phyloP scores from a whole-genome alignment of 1,139 yeast species.

The Torulaspora pretoriensis region DNA sequence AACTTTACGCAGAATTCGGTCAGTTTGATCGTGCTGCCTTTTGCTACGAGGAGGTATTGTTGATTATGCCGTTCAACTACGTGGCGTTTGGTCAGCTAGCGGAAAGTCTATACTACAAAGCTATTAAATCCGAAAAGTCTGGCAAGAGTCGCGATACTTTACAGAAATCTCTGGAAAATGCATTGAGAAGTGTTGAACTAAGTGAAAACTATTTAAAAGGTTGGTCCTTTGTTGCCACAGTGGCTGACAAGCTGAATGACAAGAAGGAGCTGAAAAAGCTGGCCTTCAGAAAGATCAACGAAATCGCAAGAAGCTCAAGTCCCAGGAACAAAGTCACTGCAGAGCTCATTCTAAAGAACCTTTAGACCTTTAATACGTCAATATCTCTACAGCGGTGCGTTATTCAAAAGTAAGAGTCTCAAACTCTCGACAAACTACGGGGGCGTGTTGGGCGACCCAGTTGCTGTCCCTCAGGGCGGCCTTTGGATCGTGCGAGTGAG shows the following conservation, averaged over 20 bases:
- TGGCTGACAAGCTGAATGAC: conserved; percentile 36
- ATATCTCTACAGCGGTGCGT: not conserved
- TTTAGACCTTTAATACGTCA: not conserved
- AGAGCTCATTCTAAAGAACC: conserved; percentile 21
- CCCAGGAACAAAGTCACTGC: conserved; percentile 38
- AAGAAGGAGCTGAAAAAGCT: conserved; percentile 35
- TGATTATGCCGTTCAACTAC: conserved; percentile 69
- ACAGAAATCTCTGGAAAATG: conserved; percentile 49
- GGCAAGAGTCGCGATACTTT: conserved; percentile 21
- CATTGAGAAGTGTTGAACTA: conserved; percentile 68
- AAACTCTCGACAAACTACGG: conserved; percentile 39
- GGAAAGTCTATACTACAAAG: conserved; percentile 28
- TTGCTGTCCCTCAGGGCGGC: conserved; percentile 71
- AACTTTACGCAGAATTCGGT: conserved; percentile 55
- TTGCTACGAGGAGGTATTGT: conserved; percentile 63
- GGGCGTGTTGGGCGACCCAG: conserved; percentile 69
- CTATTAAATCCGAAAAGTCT: conserved; percentile 18
- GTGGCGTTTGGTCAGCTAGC: conserved; percentile 46
- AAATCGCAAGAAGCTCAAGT: conserved; percentile 34
- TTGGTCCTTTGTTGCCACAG: conserved; percentile 67
- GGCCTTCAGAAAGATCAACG: conserved; percentile 38
- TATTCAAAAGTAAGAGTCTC: conserved; percentile 29
- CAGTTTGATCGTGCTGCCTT: conserved; percentile 64
- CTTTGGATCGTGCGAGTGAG: conserved; percentile 62
- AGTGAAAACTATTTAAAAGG: conserved; percentile 65